Base-by-base conservation (phyloP, 2,329 filamentous ascomycete genomes). In the Leptographium galeiforme region DNA sequence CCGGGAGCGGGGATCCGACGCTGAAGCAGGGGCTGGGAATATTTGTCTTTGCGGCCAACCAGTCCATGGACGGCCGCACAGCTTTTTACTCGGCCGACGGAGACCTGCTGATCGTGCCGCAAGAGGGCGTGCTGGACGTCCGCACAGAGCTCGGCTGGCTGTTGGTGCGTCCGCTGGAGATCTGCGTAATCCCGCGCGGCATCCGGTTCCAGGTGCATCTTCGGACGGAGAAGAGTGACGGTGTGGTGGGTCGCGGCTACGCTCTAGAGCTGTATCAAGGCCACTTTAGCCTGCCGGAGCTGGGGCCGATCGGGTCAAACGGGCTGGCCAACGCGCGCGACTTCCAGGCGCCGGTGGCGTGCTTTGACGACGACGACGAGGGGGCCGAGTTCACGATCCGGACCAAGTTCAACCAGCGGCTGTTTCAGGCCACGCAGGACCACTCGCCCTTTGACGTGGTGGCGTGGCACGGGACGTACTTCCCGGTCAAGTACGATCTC, bases 71-170 rank as follows among this genome's bases (percentile, higher is more conserved):
- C 49, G 69, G 74, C n/a, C 77, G 78, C 41, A 74, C 84, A 50
- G 87, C 87, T 0, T 94, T 90, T 66, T 94, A 91, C 73, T 90
- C 85, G 4, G 84, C 88, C 0, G 87, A 91, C 63, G 87, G 87
- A 13, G 87, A 91, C 64, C 78, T 88, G 61, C 68, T 90, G 53
- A 82, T 91, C 57, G 84, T 91, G 14, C 75, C 84, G 2, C 87
- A 91, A 64, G 78, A 86, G 57, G 87, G 87, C 2, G 74, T 76
- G 14, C 69, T 91, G 41, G 85, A 90, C 62, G 84, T 91, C 57
- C 79, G 83, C 61, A 91, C 87, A 1, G 87, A 91, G 66, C 72
- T 90, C 48, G 87, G 87, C 47, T 78, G 76, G 62, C 70, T 91
- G 7, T 76, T 87, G 45, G 81, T 90, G n/a, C 77, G 86, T 52